Evolutionary conservation across 305 asterid genomes (phyloP).

Genomic region (Solanum hybrid): DNA sequence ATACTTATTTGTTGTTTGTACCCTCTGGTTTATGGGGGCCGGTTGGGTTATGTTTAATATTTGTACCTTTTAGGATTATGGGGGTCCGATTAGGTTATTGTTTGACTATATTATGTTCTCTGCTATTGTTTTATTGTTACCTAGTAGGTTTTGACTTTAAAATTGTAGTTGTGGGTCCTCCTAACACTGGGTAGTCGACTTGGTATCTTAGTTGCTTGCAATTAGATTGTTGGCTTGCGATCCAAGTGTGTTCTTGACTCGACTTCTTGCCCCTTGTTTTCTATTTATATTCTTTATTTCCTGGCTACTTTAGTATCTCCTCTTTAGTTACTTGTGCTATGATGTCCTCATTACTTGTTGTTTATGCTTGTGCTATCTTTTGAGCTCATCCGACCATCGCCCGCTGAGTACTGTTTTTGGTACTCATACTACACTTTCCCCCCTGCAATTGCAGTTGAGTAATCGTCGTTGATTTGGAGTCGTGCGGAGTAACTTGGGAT

Average conservation of each 20-base stretch:
- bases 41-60: background rate
- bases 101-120: background rate
- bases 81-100: background rate
- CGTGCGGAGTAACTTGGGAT: background rate
- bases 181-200: too few species aligned
- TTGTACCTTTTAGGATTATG: background rate
- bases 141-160: background rate
- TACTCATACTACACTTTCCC: background rate
- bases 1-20: background rate
- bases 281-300: too few species aligned
- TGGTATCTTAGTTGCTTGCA: too few species aligned
- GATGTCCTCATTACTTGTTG: background rate
- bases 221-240: too few species aligned
- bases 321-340: background rate
- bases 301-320: too few species aligned
- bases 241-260: too few species aligned
- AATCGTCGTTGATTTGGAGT: background rate
- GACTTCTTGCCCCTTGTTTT: too few species aligned
- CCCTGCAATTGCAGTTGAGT: background rate
- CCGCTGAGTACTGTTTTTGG: too few species aligned
- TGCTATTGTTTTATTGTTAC: background rate
- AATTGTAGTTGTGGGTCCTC: background rate
- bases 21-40: fast-evolving
- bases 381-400: background rate
- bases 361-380: too few species aligned